Percentiles rank a stretch among this genome's conserved stretches.
Conservation (phyloP, 164 flowering plant species). For the Piper longum region DNA sequence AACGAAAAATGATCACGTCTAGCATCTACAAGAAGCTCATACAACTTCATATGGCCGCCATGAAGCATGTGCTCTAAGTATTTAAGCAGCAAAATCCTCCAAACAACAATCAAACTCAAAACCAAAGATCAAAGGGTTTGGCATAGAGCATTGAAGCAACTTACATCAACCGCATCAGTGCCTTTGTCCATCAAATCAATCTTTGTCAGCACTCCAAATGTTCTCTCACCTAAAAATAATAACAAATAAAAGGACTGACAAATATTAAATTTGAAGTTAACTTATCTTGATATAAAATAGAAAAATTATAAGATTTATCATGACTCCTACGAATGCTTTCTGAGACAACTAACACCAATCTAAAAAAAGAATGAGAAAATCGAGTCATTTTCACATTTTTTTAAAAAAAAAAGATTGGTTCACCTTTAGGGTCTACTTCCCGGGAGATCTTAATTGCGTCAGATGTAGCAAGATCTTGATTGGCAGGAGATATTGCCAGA, state of each 20-base stretch:
- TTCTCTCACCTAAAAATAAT: conserved; percentile 58
- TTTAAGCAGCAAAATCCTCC: not conserved
- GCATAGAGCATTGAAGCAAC: conserved; percentile 6
- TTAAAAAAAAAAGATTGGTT: not conserved
- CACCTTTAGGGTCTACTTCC: conserved; percentile 92
- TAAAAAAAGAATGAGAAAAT: no score
- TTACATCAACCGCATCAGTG: conserved; percentile 91
- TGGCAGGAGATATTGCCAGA: conserved; percentile 90
- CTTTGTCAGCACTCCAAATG: conserved; percentile 86
- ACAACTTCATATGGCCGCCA: no score
- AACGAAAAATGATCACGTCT: no score
- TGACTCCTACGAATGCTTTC: no score
- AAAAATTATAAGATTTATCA: no score
- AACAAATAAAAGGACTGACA: not conserved
- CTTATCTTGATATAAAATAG: not conserved
- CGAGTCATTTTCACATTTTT: not conserved
- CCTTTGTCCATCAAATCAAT: conserved; percentile 98
- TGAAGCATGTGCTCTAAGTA: not conserved
- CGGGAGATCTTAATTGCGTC: conserved; percentile 95
- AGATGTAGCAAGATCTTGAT: conserved; percentile 97
- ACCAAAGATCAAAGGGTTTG: not conserved
- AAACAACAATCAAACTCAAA: no score
- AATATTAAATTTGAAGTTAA: no score
- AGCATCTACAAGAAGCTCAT: no score
- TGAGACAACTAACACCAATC: no score